Evolutionary conservation across 148 eudicot species (phyloP).

Genomic region (Chenopodium suecicum): DNA sequence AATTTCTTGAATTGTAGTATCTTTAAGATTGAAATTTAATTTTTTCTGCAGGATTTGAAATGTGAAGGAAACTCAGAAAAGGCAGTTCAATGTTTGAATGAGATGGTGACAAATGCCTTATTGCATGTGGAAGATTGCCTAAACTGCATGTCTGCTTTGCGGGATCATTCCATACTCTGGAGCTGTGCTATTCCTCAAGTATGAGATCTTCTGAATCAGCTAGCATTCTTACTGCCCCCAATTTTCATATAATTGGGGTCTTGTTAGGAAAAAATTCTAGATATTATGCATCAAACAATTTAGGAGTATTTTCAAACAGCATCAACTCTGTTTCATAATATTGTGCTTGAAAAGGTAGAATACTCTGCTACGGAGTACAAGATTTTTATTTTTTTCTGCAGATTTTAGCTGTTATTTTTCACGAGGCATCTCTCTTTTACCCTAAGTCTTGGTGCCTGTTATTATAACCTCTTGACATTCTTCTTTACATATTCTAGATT

Average conservation of each 20-base stretch:
- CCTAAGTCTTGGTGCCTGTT: neutral
- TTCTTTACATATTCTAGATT: constrained; percentile 28
- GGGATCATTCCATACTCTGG: constrained; percentile 59
- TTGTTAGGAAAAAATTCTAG: too few species aligned
- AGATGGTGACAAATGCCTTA: constrained; percentile 90
- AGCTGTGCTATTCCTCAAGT: constrained; percentile 99
- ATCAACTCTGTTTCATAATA: too few species aligned
- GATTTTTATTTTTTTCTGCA: too few species aligned
- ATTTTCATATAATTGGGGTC: too few species aligned
- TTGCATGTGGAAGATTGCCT: constrained; percentile 78
- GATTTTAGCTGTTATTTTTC: neutral
- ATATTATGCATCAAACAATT: too few species aligned
- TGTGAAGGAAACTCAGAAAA: constrained; percentile 72
- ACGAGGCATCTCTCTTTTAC: neutral
- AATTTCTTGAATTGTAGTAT: neutral
- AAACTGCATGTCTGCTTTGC: constrained; percentile 67
- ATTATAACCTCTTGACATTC: neutral
- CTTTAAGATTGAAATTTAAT: neutral
- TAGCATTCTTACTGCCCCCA: neutral
- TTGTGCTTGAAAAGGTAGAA: too few species aligned
- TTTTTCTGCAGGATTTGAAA: constrained; percentile 64
- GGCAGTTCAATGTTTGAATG: constrained; percentile 89
- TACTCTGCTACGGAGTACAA: too few species aligned
- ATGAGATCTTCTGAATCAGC: constrained; percentile 8
- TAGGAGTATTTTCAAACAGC: too few species aligned